Percentiles rank a stretch among this genome's conserved stretches.
phyloP scores from a whole-genome alignment of 495 filamentous ascomycete genomes.

The Cetradonia linearis region DNA sequence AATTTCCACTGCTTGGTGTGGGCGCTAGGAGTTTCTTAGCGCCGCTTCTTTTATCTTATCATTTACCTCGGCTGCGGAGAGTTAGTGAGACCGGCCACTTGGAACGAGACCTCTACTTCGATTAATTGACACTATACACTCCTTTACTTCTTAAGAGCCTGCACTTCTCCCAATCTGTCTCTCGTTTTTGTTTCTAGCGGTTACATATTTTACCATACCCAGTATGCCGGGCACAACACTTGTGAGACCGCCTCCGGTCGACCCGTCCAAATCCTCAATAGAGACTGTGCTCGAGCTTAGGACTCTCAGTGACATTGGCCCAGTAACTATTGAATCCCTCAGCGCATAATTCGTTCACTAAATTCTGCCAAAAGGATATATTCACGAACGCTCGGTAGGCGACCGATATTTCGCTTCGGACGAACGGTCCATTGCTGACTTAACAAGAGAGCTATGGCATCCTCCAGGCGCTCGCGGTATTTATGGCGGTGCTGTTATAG shows the following conservation, averaged over 20 bases:
- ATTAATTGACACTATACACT: not conserved
- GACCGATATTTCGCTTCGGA: not conserved
- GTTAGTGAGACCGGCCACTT: not conserved
- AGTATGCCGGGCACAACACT: slow-evolving; percentile 47
- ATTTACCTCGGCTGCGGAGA: slow-evolving; percentile 9
- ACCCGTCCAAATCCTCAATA: slow-evolving; percentile 65
- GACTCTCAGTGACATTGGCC: slow-evolving; percentile 66
- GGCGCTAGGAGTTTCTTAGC: slow-evolving; percentile 8
- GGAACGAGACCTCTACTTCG: not conserved
- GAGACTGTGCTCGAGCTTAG: slow-evolving; percentile 85
- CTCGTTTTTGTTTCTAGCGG: too few species aligned
- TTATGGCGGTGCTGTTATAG: slow-evolving; percentile 87
- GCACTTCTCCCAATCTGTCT: not conserved
- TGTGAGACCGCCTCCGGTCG: slow-evolving; percentile 60
- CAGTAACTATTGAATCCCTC: slow-evolving; percentile 39
- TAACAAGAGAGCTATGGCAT: slow-evolving; percentile 60
- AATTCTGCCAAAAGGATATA: slow-evolving; percentile 47
- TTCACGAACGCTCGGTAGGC: slow-evolving; percentile 74
- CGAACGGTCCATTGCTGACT: slow-evolving; percentile 3
- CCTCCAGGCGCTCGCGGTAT: slow-evolving; percentile 79
- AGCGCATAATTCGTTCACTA: not conserved
- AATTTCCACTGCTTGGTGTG: slow-evolving; percentile 7
- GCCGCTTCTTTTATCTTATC: slow-evolving; percentile 1
- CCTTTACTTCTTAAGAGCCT: not conserved
- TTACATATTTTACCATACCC: not conserved